Percentiles rank a stretch among this genome's conserved stretches.
These are phyloP conservation scores for Phyllosticta capitalensis DNA, from an alignment of 2,329 filamentous ascomycete genomes.

Conservation along the genomic window DNA sequence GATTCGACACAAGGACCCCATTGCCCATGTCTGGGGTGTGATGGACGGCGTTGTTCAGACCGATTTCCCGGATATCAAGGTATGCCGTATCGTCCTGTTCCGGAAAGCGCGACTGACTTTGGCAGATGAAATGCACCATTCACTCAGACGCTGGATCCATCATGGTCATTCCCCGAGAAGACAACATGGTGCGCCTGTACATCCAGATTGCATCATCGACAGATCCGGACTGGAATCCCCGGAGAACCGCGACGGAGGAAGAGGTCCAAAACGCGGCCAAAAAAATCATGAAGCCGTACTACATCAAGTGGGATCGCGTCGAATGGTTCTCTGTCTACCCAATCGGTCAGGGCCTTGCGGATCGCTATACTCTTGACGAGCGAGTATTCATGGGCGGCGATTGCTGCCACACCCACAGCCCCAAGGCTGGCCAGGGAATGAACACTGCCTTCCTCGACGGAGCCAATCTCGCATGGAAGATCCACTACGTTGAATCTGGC, in stretches of 20 bases:
- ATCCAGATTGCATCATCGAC: slow-evolving; percentile 54
- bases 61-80: slow-evolving; percentile 54
- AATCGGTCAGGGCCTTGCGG: slow-evolving; percentile 56
- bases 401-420: slow-evolving; percentile 54
- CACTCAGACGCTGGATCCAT: slow-evolving; percentile 55
- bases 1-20: slow-evolving; percentile 53
- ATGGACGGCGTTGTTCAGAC: slow-evolving; percentile 58
- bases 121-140: slow-evolving; percentile 58
- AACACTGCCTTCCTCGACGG: slow-evolving; percentile 55
- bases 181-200: slow-evolving; percentile 46
- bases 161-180: slow-evolving; percentile 51
- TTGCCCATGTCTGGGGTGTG: slow-evolving; percentile 56
- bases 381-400: slow-evolving; percentile 58
- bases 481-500: slow-evolving; percentile 78
- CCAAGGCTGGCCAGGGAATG: slow-evolving; percentile 57
- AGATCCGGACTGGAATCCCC: slow-evolving; percentile 51
- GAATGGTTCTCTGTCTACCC: slow-evolving; percentile 60
- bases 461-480: slow-evolving; percentile 91
- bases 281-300: slow-evolving; percentile 51
- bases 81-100: slow-evolving; percentile 15
- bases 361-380: slow-evolving; percentile 54
- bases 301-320: slow-evolving; percentile 53
- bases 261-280: slow-evolving; percentile 50
- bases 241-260: slow-evolving; percentile 49
- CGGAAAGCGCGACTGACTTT: background rate